A percentile compares a stretch with the other conserved stretches of the same genome.
Conservation (phyloP, 1,284 basidiomycete genomes). For the Apiotrichum veenhuisii region DNA sequence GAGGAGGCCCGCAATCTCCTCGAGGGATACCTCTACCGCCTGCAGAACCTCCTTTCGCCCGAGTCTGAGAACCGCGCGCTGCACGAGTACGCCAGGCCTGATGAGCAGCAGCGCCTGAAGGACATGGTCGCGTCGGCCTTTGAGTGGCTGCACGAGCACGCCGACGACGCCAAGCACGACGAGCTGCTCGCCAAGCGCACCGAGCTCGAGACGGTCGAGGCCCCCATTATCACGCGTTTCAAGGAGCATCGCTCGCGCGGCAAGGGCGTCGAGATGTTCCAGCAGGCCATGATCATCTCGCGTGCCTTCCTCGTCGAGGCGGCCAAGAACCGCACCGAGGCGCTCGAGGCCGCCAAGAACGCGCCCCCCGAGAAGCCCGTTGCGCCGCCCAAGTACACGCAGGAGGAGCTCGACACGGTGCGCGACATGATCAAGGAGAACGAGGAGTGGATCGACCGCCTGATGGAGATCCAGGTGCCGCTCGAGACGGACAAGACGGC, state of each 20-base stretch:
- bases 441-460: slow-evolving; percentile 71
- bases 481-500: slow-evolving; percentile 60
- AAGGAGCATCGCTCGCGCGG: slow-evolving; percentile 71
- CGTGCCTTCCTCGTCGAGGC: slow-evolving; percentile 79
- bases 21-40: slow-evolving; percentile 85
- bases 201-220: slow-evolving; percentile 75
- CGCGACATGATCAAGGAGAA: slow-evolving; percentile 70
- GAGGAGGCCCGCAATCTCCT: slow-evolving; percentile 90
- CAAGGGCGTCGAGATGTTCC: slow-evolving; percentile 61
- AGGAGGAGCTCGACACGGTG: slow-evolving; percentile 71
- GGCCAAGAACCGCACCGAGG: slow-evolving; percentile 55
- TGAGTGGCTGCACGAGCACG: slow-evolving; percentile 78
- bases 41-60: slow-evolving; percentile 76
- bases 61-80: slow-evolving; percentile 63
- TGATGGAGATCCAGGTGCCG: slow-evolving; percentile 72
- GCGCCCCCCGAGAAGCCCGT: slow-evolving; percentile 48
- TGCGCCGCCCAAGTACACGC: slow-evolving; percentile 69
- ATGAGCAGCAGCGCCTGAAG: slow-evolving; percentile 65
- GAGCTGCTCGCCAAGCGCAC: slow-evolving; percentile 69
- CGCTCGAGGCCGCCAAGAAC: slow-evolving; percentile 53
- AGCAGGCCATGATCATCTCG: slow-evolving; percentile 60
- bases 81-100: slow-evolving; percentile 68
- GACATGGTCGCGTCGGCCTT: slow-evolving; percentile 67
- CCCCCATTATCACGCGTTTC: slow-evolving; percentile 78
- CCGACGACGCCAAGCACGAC: slow-evolving; percentile 74